A percentile compares a stretch with the other conserved stretches of the same genome.
Evolutionary conservation across 176 grass and related monocot species (phyloP).

Genomic region (Calamus simplicifolius): DNA sequence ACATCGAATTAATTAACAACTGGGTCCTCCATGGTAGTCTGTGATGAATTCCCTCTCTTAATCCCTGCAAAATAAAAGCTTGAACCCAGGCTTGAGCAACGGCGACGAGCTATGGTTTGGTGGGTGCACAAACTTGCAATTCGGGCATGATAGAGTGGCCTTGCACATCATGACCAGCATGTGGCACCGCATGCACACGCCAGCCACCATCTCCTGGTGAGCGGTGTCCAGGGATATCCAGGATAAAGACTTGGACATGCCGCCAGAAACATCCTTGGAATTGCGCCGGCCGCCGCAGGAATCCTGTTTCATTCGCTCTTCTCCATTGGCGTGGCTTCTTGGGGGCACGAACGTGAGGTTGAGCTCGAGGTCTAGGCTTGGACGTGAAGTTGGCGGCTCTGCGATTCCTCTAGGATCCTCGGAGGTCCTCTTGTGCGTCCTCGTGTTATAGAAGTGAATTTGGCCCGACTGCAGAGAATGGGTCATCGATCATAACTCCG

Average conservation of each 20-base stretch:
- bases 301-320: neutral
- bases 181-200: constrained; percentile 80
- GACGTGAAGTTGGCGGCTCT: constrained; percentile 16
- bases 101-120: constrained; percentile 6
- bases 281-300: neutral
- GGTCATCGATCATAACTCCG: no score
- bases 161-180: constrained; percentile 87
- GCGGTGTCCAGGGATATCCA: neutral
- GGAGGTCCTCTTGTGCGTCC: constrained; percentile 13
- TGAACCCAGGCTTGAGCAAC: constrained; percentile 46
- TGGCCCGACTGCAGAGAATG: neutral
- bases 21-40: neutral
- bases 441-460: constrained; percentile 19
- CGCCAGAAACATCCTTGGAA: neutral
- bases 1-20: neutral
- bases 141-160: constrained; percentile 64
- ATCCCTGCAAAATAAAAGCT: constrained; percentile 69
- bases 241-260: neutral
- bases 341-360: constrained; percentile 53
- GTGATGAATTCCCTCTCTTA: neutral
- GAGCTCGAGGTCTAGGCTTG: constrained; percentile 63
- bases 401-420: constrained; percentile 41
- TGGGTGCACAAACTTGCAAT: constrained; percentile 89
- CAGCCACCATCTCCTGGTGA: constrained; percentile 62
- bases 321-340: neutral